Percentiles rank a stretch among this genome's conserved stretches.
These are phyloP conservation scores for Candida ipomoeae DNA, from an alignment of 805 yeast species.

Conservation along the genomic window DNA sequence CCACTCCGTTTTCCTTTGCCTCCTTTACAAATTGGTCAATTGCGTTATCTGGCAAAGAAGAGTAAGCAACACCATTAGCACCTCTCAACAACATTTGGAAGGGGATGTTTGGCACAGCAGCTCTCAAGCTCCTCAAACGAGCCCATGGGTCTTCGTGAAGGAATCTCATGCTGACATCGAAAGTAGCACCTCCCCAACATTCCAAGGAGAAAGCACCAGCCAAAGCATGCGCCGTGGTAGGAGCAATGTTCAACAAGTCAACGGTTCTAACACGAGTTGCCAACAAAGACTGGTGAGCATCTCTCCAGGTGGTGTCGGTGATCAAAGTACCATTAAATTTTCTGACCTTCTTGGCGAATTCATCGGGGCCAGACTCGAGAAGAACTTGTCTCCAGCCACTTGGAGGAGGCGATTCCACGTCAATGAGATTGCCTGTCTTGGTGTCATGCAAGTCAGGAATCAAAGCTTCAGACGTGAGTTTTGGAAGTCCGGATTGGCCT, in stretches of 20 bases:
- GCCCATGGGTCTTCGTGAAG: slow-evolving; percentile 99
- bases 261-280: slow-evolving; percentile 97
- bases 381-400: slow-evolving; percentile 92
- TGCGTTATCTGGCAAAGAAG: slow-evolving; percentile 96
- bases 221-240: slow-evolving; percentile 86
- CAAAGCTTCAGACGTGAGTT: slow-evolving; percentile 67
- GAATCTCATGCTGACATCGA: slow-evolving; percentile 98
- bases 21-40: slow-evolving; percentile 94
- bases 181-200: slow-evolving; percentile 99
- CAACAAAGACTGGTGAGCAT: slow-evolving; percentile 95
- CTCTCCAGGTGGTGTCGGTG: slow-evolving; percentile 99
- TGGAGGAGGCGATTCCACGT: slow-evolving; percentile 52
- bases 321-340: slow-evolving; percentile 78
- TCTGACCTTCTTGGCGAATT: slow-evolving; percentile 85
- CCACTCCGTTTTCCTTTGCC: slow-evolving; percentile 95
- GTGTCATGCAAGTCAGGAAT: slow-evolving; percentile 70
- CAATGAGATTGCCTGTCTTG: slow-evolving; percentile 52
- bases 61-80: slow-evolving; percentile 98
- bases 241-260: slow-evolving; percentile 88
- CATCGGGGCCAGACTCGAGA: slow-evolving; percentile 81
- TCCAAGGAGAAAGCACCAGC: slow-evolving; percentile 91
- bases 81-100: slow-evolving; percentile 99
- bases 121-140: slow-evolving; percentile 81
- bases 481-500: slow-evolving; percentile 94
- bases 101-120: slow-evolving; percentile 94